Evolutionary conservation across 352 stramenopile genomes (phyloP).

Genomic region (Globisporangium okanoganense): DNA sequence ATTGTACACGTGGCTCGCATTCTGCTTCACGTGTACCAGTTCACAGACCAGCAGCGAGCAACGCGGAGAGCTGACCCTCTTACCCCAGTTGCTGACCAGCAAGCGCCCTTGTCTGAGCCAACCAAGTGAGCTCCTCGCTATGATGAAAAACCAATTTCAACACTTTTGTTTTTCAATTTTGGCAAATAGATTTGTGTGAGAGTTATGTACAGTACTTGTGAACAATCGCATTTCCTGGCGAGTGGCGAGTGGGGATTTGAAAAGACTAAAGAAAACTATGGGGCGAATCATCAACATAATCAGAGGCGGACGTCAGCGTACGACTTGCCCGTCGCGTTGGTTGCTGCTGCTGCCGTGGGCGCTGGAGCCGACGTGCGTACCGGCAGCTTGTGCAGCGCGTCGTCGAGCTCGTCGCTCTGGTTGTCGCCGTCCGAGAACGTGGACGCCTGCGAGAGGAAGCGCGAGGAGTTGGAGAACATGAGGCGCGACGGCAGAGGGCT

Average conservation of each 20-base stretch:
- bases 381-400: slow-evolving; percentile 27
- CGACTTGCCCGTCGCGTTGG: slow-evolving; percentile 19
- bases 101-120: background rate
- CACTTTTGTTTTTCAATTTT: background rate
- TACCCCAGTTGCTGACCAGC: background rate
- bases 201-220: slow-evolving; percentile 1
- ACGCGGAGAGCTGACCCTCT: background rate
- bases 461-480: slow-evolving; percentile 31
- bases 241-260: background rate
- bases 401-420: slow-evolving; percentile 17
- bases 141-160: background rate
- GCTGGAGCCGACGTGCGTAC: slow-evolving; percentile 13
- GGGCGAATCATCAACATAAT: background rate
- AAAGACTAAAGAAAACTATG: slow-evolving; percentile 6
- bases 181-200: background rate
- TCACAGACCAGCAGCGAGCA: background rate
- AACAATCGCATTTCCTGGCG: background rate
- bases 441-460: slow-evolving; percentile 41
- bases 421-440: slow-evolving; percentile 36
- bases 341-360: slow-evolving; percentile 16
- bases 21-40: slow-evolving; percentile 20
- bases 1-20: slow-evolving; percentile 24
- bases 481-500: slow-evolving; percentile 34
- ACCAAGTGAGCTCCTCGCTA: background rate
- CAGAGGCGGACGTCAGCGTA: slow-evolving; percentile 62